Conservation (phyloP, 176 grass and related monocot species). For the Oropetium thomaeum region DNA sequence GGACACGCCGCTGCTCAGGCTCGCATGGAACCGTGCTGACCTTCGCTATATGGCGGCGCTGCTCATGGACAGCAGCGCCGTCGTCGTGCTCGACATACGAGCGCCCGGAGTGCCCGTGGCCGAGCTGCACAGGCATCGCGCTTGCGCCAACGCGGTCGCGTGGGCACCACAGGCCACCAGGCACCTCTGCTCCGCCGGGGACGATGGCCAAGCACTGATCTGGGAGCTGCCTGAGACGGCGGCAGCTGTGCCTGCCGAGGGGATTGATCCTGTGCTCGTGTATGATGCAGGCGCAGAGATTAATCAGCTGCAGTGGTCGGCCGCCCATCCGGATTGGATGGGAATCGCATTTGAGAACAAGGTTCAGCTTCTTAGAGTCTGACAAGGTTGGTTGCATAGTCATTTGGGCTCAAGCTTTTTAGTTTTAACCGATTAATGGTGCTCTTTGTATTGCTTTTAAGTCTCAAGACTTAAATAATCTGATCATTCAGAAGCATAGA, state of each 20-base stretch:
- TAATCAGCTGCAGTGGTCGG: constrained; percentile 86
- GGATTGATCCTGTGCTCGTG: constrained; percentile 65
- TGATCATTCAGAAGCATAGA: not conserved
- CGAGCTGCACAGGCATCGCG: constrained; percentile 74
- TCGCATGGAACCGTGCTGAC: constrained; percentile 84
- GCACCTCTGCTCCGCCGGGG: constrained; percentile 79
- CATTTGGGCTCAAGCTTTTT: not conserved
- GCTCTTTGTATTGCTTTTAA: not conserved
- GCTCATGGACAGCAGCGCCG: constrained; percentile 90
- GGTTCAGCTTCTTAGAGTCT: constrained; percentile 85
- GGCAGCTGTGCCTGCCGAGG: constrained; percentile 43
- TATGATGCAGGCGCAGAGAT: constrained; percentile 73
- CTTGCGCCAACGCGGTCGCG: constrained; percentile 70
- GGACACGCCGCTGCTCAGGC: constrained; percentile 82
- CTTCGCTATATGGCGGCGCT: constrained; percentile 79
- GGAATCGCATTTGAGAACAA: constrained; percentile 89
- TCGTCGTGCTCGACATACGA: constrained; percentile 93
- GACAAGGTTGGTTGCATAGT: constrained; percentile 35
- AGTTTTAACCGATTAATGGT: not conserved
- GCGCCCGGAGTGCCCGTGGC: constrained; percentile 77
- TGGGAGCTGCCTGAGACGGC: constrained; percentile 63
- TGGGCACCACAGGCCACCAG: constrained; percentile 76
- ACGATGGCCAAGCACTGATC: constrained; percentile 84
- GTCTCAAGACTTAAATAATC: not conserved
- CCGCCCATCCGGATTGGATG: constrained; percentile 77